These are phyloP conservation scores for Yarrowia sp. DNA, from an alignment of 805 yeast genomes.

Conservation along the genomic window DNA sequence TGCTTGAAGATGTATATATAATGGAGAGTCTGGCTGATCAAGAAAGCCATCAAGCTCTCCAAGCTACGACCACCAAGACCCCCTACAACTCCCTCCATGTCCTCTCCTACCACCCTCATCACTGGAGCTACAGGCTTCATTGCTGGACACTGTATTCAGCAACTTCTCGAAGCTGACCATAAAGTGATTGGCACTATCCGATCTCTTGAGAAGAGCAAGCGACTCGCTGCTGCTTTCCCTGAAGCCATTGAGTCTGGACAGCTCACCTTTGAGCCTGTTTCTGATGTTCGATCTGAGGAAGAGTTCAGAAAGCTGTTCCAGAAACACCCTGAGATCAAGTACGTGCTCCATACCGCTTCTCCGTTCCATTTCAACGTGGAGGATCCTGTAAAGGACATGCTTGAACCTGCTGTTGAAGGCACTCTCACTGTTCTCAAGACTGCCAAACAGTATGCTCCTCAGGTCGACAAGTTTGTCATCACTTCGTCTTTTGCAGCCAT, in stretches of 20 bases:
- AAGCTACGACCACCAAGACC: background rate
- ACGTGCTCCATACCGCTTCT: constrained; percentile 54
- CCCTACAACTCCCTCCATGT: background rate
- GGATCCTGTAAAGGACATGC: constrained; percentile 54
- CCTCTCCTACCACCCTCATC: constrained; percentile 48
- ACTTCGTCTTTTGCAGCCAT: constrained; percentile 63
- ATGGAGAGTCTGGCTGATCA: too few species aligned
- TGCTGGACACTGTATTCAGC: constrained; percentile 53
- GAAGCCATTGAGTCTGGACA: constrained; percentile 42
- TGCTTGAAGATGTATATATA: too few species aligned
- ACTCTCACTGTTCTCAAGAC: constrained; percentile 56
- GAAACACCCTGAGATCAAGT: constrained; percentile 49
- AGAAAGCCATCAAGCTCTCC: background rate
- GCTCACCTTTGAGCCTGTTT: constrained; percentile 46
- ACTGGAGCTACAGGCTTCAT: constrained; percentile 59
- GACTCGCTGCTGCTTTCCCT: constrained; percentile 41
- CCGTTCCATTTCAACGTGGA: constrained; percentile 49
- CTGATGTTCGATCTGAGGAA: constrained; percentile 46
- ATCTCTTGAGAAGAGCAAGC: constrained; percentile 53
- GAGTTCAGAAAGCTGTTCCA: constrained; percentile 60
- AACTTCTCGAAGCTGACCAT: constrained; percentile 53
- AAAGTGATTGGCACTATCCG: constrained; percentile 60
- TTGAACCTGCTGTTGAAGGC: constrained; percentile 58
- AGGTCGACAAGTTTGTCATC: constrained; percentile 53
- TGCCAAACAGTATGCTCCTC: constrained; percentile 46